Evolutionary conservation across 176 grass and related monocot genomes (phyloP).

Genomic region (Aegilops speltoides): DNA sequence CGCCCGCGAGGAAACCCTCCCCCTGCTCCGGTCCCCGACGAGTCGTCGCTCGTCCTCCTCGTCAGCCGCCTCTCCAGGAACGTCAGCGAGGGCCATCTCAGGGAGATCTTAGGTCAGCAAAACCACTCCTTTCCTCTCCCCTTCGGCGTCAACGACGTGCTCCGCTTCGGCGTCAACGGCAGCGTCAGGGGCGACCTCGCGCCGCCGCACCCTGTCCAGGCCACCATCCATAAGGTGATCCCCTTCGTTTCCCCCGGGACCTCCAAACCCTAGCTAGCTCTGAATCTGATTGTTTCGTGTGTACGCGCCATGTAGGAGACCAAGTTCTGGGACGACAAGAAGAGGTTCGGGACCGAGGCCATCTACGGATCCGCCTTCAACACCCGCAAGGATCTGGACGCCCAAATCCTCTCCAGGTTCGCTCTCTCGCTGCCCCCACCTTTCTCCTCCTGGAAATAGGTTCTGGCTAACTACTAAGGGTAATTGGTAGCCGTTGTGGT

Average conservation of each 20-base stretch:
- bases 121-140: not conserved
- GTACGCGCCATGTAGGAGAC: slow-evolving; percentile 20
- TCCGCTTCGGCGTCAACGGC: slow-evolving; percentile 52
- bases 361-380: slow-evolving; percentile 72
- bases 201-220: slow-evolving; percentile 46
- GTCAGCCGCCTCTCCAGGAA: slow-evolving; percentile 82
- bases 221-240: slow-evolving; percentile 41
- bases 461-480: too few relatives aligned
- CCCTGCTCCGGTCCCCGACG: slow-evolving; percentile 43
- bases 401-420: slow-evolving; percentile 66
- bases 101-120: slow-evolving; percentile 82
- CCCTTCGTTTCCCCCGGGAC: not conserved
- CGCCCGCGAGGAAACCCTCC: too few relatives aligned
- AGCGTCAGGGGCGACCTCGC: slow-evolving; percentile 47
- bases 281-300: not conserved
- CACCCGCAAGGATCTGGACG: slow-evolving; percentile 61
- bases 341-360: slow-evolving; percentile 39
- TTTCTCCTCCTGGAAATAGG: not conserved
- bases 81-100: slow-evolving; percentile 85
- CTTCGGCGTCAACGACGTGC: slow-evolving; percentile 21
- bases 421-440: not conserved
- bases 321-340: slow-evolving; percentile 63
- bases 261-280: slow-evolving; percentile 24
- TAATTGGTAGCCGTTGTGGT: too few relatives aligned
- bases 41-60: slow-evolving; percentile 76